phyloP scores from a whole-genome alignment of 73 alveolate species.

The Paramecium pentaurelia region DNA sequence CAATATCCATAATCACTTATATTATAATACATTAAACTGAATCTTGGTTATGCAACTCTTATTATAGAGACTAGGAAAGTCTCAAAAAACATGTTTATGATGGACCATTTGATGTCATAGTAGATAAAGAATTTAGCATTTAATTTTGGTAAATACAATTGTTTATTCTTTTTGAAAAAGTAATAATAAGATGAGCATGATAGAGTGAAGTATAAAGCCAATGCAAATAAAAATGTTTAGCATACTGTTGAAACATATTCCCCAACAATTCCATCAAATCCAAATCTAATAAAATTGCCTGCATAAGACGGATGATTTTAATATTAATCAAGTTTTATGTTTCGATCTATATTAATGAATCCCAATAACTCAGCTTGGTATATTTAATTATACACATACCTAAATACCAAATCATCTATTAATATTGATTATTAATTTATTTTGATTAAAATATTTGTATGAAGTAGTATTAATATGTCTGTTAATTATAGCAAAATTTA shows the following conservation, averaged over 20 bases:
- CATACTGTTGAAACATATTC: conserved; percentile 50
- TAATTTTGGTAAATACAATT: conserved; percentile 54
- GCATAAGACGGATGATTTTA: conserved; percentile 50
- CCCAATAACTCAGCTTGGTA: conserved; percentile 51
- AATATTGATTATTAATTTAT: background rate
- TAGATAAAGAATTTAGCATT: conserved; percentile 52
- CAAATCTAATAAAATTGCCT: conserved; percentile 22
- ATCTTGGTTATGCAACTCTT: conserved; percentile 63
- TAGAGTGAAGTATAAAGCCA: conserved; percentile 31
- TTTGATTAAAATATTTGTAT: background rate
- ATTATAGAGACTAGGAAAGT: conserved; percentile 63
- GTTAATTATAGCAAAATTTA: background rate
- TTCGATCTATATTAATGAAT: conserved; percentile 29
- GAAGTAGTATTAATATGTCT: background rate
- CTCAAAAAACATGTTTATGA: conserved; percentile 55
- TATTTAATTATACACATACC: background rate
- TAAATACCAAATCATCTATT: conserved; percentile 1
- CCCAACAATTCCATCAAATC: background rate
- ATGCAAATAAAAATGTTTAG: conserved; percentile 41
- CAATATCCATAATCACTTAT: conserved; percentile 54
- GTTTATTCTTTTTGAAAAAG: conserved; percentile 46
- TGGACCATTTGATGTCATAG: conserved; percentile 62
- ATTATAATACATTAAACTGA: conserved; percentile 55
- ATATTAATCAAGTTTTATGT: background rate
- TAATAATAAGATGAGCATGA: conserved; percentile 21